Evolutionary conservation across 2,329 filamentous ascomycete species (phyloP).

Genomic region (Rhinocladiella mackenziei): DNA sequence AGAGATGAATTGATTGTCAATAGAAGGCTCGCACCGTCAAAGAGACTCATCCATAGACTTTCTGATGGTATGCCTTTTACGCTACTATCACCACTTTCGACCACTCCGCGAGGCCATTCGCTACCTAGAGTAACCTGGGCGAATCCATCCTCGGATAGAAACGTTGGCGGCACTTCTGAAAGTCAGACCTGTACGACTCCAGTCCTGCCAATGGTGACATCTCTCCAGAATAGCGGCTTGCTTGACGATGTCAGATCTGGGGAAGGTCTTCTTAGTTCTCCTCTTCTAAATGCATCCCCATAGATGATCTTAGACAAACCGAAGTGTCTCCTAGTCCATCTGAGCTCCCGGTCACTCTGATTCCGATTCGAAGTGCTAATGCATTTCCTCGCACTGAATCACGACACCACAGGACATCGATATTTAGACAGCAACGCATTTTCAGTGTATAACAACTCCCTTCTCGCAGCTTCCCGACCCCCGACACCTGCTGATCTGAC

Average conservation of each 20-base stretch:
- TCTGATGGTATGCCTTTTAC: slow-evolving; percentile 2
- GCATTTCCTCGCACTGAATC: slow-evolving; percentile 16
- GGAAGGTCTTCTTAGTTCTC: slow-evolving; percentile 24
- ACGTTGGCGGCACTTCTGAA: background rate
- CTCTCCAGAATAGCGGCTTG: slow-evolving; percentile 9
- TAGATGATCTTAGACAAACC: background rate
- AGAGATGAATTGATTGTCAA: slow-evolving; percentile 11
- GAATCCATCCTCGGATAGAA: background rate
- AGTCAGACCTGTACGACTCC: background rate
- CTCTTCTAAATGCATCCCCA: slow-evolving; percentile 7
- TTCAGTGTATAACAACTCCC: slow-evolving; percentile 28
- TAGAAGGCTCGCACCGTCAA: background rate
- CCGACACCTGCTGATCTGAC: slow-evolving; percentile 29
- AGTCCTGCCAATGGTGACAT: background rate
- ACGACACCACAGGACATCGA: slow-evolving; percentile 11
- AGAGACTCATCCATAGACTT: background rate
- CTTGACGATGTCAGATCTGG: background rate
- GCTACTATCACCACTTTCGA: slow-evolving; percentile 7
- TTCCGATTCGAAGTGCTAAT: slow-evolving; percentile 10
- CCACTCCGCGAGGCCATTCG: slow-evolving; percentile 4
- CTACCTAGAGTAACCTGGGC: background rate
- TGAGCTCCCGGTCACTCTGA: slow-evolving; percentile 15
- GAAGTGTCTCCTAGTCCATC: slow-evolving; percentile 5
- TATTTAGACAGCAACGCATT: slow-evolving; percentile 25
- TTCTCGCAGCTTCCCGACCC: slow-evolving; percentile 23